These are phyloP conservation scores for Steccherinum ochraceum DNA, from an alignment of 768 basidiomycete species.

Conservation along the genomic window DNA sequence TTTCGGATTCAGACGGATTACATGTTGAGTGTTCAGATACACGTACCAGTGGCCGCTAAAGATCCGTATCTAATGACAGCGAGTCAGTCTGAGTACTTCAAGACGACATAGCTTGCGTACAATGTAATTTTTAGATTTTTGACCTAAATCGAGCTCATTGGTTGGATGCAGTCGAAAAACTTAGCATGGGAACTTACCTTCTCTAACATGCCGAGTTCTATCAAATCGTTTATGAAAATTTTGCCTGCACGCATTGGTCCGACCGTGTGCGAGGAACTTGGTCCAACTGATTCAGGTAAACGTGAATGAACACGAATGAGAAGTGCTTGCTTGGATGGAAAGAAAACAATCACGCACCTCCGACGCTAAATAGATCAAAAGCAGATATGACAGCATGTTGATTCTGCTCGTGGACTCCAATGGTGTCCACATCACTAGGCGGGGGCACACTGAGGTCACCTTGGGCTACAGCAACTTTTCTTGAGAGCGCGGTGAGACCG, in stretches of 20 bases:
- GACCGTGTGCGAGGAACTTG: slow-evolving; percentile 61
- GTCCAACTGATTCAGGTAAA: slow-evolving; percentile 49
- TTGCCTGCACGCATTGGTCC: slow-evolving; percentile 90
- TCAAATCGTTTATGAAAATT: slow-evolving; percentile 77
- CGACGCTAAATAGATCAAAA: slow-evolving; percentile 90
- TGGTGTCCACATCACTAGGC: neutral
- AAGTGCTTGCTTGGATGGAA: too few species aligned
- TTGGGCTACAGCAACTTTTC: neutral
- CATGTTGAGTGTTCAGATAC: slow-evolving; percentile 1
- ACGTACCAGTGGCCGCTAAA: slow-evolving; percentile 81
- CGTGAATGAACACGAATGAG: too few species aligned
- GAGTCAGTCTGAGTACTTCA: neutral
- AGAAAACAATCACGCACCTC: slow-evolving; percentile 43
- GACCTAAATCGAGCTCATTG: slow-evolving; percentile 41
- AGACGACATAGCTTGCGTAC: slow-evolving; percentile 35
- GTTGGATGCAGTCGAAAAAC: neutral
- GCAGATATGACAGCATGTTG: slow-evolving; percentile 92
- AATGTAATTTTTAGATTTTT: slow-evolving; percentile 79
- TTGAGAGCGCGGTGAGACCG: neutral
- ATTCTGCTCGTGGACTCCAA: slow-evolving; percentile 9
- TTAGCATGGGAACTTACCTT: slow-evolving; percentile 37
- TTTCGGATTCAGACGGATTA: neutral
- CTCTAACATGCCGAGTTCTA: slow-evolving; percentile 60
- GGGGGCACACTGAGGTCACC: neutral
- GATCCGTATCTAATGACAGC: slow-evolving; percentile 66